Evolutionary conservation across 2,329 filamentous ascomycete genomes (phyloP).

Genomic region (Juglanconis sp.): DNA sequence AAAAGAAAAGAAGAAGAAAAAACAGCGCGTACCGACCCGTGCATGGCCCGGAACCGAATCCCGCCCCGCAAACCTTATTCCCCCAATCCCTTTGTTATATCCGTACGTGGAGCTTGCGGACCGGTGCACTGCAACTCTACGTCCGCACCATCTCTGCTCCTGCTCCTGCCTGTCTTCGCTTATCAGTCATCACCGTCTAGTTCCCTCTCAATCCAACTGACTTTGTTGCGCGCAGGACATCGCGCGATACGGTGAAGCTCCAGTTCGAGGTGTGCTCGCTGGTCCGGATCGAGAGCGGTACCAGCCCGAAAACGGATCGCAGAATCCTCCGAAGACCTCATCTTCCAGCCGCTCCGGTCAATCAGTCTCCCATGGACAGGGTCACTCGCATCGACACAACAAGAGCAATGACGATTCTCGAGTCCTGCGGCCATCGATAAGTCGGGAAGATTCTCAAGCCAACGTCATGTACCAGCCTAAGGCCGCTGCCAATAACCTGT

Average conservation of each 20-base stretch:
- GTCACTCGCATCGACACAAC: slow-evolving; percentile 65
- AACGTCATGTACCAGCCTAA: slow-evolving; percentile 44
- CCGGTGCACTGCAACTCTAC: slow-evolving; percentile 21
- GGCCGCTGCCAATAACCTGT: slow-evolving; percentile 42
- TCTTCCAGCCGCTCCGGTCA: slow-evolving; percentile 59
- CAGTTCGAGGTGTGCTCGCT: slow-evolving; percentile 66
- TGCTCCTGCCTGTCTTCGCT: slow-evolving; percentile 3
- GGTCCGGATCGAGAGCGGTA: slow-evolving; percentile 69
- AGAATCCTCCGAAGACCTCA: slow-evolving; percentile 57
- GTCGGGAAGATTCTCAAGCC: slow-evolving; percentile 68
- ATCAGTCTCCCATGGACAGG: slow-evolving; percentile 62
- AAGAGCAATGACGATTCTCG: slow-evolving; percentile 65
- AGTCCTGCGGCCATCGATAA: slow-evolving; percentile 67
- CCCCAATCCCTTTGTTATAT: slow-evolving; percentile 18
- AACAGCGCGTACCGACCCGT: slow-evolving; percentile 19
- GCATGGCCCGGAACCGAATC: slow-evolving; percentile 21
- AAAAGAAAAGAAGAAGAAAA: background rate
- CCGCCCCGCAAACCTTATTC: slow-evolving; percentile 21
- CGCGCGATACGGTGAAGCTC: slow-evolving; percentile 72
- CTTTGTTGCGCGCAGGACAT: slow-evolving; percentile 57
- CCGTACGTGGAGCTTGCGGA: slow-evolving; percentile 6
- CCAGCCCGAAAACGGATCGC: slow-evolving; percentile 44
- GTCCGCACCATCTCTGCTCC: slow-evolving; percentile 5
- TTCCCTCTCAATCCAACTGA: slow-evolving; percentile 7
- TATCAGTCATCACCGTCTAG: slow-evolving; percentile 1